Conservation (phyloP, 495 filamentous ascomycete genomes). For the Tuber microsphaerosporum region DNA sequence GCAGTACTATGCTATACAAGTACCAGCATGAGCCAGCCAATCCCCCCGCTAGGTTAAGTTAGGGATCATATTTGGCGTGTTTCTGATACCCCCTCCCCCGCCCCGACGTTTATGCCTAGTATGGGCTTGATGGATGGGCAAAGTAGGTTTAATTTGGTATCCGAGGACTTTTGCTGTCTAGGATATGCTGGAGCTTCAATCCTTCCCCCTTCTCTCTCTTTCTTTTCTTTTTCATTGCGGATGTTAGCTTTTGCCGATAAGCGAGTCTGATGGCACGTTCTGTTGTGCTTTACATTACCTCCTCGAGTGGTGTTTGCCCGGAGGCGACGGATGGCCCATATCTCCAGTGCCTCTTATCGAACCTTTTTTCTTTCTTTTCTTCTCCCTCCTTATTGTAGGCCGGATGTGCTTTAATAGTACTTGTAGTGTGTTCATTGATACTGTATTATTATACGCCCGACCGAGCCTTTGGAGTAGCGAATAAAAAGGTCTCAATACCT, state of each 20-base stretch:
- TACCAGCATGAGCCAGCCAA: neutral
- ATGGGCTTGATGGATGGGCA: neutral
- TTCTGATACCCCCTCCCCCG: neutral
- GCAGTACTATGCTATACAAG: neutral
- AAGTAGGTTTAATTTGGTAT: neutral
- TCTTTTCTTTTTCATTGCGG: neutral
- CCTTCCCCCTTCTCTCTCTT: neutral
- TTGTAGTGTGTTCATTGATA: neutral
- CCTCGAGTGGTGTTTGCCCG: neutral
- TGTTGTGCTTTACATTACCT: neutral
- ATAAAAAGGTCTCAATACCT: neutral
- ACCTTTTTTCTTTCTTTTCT: neutral
- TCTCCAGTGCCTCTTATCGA: neutral
- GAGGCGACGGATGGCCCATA: neutral
- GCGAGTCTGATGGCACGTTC: neutral
- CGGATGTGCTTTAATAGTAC: neutral
- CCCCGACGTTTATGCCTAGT: neutral
- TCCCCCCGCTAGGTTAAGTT: neutral
- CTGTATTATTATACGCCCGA: neutral
- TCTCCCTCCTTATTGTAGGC: neutral
- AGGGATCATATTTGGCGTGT: neutral
- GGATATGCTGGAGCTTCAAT: neutral
- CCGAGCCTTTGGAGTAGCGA: neutral
- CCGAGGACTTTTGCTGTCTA: neutral
- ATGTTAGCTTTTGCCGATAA: neutral